A percentile compares a stretch with the other conserved stretches of the same genome.
phyloP scores from a whole-genome alignment of 371 early-diverging fungal species.

The Fennellomyces sp. region DNA sequence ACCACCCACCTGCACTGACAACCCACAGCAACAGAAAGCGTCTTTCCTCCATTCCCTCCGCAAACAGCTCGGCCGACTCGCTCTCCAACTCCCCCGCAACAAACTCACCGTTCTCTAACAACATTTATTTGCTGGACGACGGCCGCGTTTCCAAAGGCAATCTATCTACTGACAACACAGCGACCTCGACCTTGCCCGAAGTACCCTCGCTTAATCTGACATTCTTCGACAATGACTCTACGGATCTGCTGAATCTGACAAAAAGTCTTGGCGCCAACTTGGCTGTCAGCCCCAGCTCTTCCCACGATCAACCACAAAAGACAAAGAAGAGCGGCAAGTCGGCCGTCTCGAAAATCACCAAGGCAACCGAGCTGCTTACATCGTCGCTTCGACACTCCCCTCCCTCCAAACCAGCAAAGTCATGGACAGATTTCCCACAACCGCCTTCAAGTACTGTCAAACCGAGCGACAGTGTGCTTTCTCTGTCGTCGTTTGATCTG shows the following conservation, averaged over 20 bases:
- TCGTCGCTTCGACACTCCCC: conserved; percentile 13
- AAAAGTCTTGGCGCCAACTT: conserved; percentile 41
- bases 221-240: conserved; percentile 49
- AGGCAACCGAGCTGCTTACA: conserved; percentile 18
- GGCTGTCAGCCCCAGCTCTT: conserved; percentile 12
- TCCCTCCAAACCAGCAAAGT: neutral
- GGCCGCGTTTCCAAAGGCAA: conserved; percentile 16
- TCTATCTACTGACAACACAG: neutral
- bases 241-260: conserved; percentile 42
- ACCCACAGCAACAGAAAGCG: conserved; percentile 1
- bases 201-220: conserved; percentile 33
- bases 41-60: conserved; percentile 13
- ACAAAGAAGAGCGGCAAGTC: conserved; percentile 5
- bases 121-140: conserved; percentile 15
- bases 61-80: conserved; percentile 10
- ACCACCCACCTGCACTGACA: conserved; percentile 2
- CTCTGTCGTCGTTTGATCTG: conserved; percentile 5
- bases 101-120: conserved; percentile 9
- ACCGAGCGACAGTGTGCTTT: neutral
- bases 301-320: conserved; percentile 1
- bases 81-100: neutral
- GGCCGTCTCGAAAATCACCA: conserved; percentile 17
- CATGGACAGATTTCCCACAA: conserved; percentile 21
- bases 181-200: conserved; percentile 10
- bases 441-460: conserved; percentile 9